Evolutionary conservation across 2,329 filamentous ascomycete genomes (phyloP).

Genomic region (Rhexocercosporidium sp.): DNA sequence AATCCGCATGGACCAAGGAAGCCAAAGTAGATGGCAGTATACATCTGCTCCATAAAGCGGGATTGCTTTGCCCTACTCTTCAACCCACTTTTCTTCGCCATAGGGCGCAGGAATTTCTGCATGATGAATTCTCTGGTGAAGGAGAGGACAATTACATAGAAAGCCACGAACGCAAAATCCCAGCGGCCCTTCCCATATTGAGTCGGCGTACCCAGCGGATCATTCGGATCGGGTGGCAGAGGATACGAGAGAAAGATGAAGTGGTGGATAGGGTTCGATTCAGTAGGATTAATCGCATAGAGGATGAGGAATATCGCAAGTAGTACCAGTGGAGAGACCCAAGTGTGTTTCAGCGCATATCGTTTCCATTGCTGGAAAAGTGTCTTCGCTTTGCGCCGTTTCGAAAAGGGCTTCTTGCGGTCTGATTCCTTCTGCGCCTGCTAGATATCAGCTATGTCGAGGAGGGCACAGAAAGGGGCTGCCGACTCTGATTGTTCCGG

Average conservation of each 20-base stretch:
- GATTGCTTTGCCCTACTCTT: constrained; percentile 77
- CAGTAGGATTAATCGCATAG: constrained; percentile 77
- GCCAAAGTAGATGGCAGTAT: constrained; percentile 89
- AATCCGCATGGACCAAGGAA: constrained; percentile 82
- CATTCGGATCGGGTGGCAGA: constrained; percentile 54
- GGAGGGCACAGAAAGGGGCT: constrained; percentile 9
- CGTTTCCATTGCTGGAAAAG: constrained; percentile 53
- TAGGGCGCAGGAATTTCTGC: constrained; percentile 83
- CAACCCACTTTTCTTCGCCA: constrained; percentile 74
- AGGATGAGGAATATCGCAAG: constrained; percentile 65
- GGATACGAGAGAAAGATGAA: constrained; percentile 93
- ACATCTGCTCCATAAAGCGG: constrained; percentile 95
- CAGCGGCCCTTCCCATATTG: constrained; percentile 90
- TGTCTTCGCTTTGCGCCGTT: constrained; percentile 42
- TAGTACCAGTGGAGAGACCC: constrained; percentile 70
- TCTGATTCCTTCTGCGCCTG: constrained; percentile 40
- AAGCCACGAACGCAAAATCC: constrained; percentile 85
- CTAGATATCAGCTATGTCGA: constrained; percentile 20
- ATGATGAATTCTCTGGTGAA: constrained; percentile 97
- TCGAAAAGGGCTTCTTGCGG: constrained; percentile 42
- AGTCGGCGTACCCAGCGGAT: constrained; percentile 49
- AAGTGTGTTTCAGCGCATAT: constrained; percentile 61
- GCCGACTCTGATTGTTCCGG: constrained; percentile 29
- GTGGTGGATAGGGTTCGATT: constrained; percentile 77
- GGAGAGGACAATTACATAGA: constrained; percentile 88